These are phyloP conservation scores for Rhizoclosmatium sp. DNA, from an alignment of 192 early-diverging fungal species.

Conservation along the genomic window DNA sequence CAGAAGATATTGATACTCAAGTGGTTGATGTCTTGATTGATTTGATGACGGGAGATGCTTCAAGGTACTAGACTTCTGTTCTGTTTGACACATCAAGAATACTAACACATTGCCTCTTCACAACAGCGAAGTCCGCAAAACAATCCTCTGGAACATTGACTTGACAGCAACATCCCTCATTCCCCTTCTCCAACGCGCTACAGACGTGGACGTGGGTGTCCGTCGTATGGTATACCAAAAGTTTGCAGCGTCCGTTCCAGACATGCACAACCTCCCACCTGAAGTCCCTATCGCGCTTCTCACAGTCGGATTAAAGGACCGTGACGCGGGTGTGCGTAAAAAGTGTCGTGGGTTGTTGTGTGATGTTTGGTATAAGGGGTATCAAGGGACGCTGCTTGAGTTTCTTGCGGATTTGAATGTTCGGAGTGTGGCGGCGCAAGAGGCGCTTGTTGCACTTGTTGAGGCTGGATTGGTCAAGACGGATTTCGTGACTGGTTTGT, in stretches of 20 bases:
- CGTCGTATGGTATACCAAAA: slow-evolving; percentile 33
- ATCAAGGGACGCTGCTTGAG: background rate
- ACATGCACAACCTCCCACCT: slow-evolving; percentile 20
- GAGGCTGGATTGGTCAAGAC: background rate
- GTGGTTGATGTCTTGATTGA: slow-evolving; percentile 29
- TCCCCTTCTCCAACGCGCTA: slow-evolving; percentile 33
- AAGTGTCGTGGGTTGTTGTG: slow-evolving; percentile 26
- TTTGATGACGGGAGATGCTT: slow-evolving; percentile 29
- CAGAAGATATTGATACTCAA: slow-evolving; percentile 34
- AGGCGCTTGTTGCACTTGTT: slow-evolving; percentile 20
- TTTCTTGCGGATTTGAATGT: slow-evolving; percentile 29
- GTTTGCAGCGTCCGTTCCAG: slow-evolving; percentile 21
- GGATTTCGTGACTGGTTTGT: slow-evolving; percentile 25
- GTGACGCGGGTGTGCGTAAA: slow-evolving; percentile 31
- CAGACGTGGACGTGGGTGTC: slow-evolving; percentile 34
- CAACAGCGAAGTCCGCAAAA: slow-evolving; percentile 35
- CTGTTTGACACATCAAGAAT: background rate
- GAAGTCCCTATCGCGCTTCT: slow-evolving; percentile 29
- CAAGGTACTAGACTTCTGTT: background rate
- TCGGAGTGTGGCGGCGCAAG: slow-evolving; percentile 13
- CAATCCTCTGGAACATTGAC: slow-evolving; percentile 33
- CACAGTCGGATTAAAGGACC: slow-evolving; percentile 24
- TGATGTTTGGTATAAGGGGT: slow-evolving; percentile 22
- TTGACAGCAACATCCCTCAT: slow-evolving; percentile 9
- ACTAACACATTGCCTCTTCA: background rate